A percentile compares a stretch with the other conserved stretches of the same genome.
Conservation (phyloP, 202 grass and related monocot genomes). For the Carex sylvatica region DNA sequence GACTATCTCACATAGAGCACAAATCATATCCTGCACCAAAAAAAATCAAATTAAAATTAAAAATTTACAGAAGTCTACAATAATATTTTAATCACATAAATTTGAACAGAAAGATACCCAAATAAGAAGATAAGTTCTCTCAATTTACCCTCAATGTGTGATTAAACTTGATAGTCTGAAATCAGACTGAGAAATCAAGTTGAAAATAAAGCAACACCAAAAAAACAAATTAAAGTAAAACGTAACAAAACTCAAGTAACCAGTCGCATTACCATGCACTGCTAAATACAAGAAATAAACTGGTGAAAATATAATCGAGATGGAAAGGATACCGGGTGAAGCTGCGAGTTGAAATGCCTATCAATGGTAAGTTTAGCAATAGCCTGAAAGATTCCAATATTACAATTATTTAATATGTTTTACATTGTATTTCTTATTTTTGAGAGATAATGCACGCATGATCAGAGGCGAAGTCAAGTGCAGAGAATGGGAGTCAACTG, state of each 20-base stretch:
- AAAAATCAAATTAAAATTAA: conserved; percentile 26
- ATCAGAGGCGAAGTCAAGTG: too few species aligned
- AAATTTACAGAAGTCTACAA: background rate
- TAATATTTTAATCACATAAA: background rate
- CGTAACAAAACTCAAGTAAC: background rate
- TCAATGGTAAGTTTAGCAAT: conserved; percentile 64
- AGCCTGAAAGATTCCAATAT: conserved; percentile 49
- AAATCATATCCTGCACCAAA: conserved; percentile 71
- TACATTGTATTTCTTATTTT: background rate
- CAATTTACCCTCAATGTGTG: conserved; percentile 3
- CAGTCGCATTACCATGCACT: background rate
- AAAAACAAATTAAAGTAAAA: background rate
- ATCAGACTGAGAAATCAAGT: conserved; percentile 12
- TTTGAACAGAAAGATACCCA: conserved; percentile 3
- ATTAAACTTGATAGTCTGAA: background rate
- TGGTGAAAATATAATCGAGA: conserved; percentile 26
- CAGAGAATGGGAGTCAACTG: too few species aligned
- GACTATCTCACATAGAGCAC: conserved; percentile 73
- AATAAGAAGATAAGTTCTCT: conserved; percentile 6
- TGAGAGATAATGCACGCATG: background rate
- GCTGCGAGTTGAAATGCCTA: conserved; percentile 82
- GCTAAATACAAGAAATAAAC: background rate
- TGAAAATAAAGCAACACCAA: background rate
- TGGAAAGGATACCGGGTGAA: conserved; percentile 61
- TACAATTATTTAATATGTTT: background rate